Evolutionary conservation across 805 yeast species (phyloP), one percentile per base, ranked within the genome.

Genomic region (Brettanomyces bruxellensis): DNA sequence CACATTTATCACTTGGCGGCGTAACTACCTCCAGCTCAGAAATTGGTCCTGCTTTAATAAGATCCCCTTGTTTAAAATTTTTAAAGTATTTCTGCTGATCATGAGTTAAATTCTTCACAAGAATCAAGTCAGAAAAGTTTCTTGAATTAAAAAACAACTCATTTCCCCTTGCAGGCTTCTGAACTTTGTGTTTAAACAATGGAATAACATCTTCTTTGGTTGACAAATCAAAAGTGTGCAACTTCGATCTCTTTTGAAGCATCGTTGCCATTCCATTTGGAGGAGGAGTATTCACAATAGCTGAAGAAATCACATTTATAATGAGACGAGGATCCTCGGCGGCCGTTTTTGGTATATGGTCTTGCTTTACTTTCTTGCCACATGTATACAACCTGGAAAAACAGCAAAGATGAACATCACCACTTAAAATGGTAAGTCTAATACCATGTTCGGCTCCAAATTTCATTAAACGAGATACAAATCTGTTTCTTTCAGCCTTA

Each of bases 341-440:
- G 0, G 95, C 90, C 32, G 65, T 51, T 6, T 64, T 60, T 24
- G 73, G 52, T 5, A 75, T 64, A 14, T 68, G 59, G 13, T 62
- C 59, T 49, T 76, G 73, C 4, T 63, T 57, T 14, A 69, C 64
- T n/a, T 61, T 58, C 39, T 65, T 55, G 25, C 64, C 60, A 3
- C 58, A 61, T 2, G 65, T 52, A 28, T 61, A 52, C 65, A 91
- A 76, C 54, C 95, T 70, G 11, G 96, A 95, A 48, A 90, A 65
- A 40, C 90, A 84, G 47, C 93, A 83, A 53, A 91, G 70, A 65
- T 93, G 99, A 39, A 93, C 98, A 60, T 91, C 99, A 30, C 99
- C 99, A 12, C 90, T 77, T 24, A 91, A 68, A 49, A 91, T 83
- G 6, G 98, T 88, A 48, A 93, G 65, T 54, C 99, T 73, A 4